These are phyloP conservation scores for Capsicum baccatum DNA, from an alignment of 257 asterid species.

Conservation along the genomic window DNA sequence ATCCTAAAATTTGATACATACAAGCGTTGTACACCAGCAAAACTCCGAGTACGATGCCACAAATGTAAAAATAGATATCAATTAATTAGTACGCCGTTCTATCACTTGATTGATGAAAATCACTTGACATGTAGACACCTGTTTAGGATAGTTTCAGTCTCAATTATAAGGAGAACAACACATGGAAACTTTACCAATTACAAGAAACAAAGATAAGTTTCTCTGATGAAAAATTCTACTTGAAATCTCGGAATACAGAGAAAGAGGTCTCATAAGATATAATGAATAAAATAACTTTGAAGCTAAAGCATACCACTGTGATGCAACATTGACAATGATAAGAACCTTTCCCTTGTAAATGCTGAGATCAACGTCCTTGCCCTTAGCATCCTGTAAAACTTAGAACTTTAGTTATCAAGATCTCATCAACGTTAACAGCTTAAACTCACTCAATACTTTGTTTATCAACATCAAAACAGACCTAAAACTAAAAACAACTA, in stretches of 20 bases:
- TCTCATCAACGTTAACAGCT: no score
- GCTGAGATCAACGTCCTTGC: slow-evolving; percentile 74
- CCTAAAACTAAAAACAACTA: no score
- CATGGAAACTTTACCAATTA: not conserved
- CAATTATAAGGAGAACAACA: not conserved
- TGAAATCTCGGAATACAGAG: not conserved
- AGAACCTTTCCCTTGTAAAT: slow-evolving; percentile 76
- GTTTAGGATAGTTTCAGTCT: not conserved
- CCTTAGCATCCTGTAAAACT: slow-evolving; percentile 66
- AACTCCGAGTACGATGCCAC: not conserved
- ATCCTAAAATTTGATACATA: not conserved
- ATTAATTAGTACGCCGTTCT: not conserved
- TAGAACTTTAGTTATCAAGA: not conserved
- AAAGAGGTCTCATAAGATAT: not conserved
- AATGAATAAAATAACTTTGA: not conserved
- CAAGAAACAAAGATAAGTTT: not conserved
- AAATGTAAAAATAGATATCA: not conserved
- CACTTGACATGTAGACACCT: not conserved
- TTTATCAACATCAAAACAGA: not conserved
- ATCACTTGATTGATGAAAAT: not conserved
- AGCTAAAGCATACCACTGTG: slow-evolving; percentile 65
- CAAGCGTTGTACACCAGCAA: not conserved
- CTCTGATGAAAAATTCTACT: not conserved
- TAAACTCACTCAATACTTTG: not conserved
- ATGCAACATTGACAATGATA: slow-evolving; percentile 89